Base-by-base conservation (phyloP, 495 filamentous ascomycete species). In the Aspergillus kassunensis region DNA sequence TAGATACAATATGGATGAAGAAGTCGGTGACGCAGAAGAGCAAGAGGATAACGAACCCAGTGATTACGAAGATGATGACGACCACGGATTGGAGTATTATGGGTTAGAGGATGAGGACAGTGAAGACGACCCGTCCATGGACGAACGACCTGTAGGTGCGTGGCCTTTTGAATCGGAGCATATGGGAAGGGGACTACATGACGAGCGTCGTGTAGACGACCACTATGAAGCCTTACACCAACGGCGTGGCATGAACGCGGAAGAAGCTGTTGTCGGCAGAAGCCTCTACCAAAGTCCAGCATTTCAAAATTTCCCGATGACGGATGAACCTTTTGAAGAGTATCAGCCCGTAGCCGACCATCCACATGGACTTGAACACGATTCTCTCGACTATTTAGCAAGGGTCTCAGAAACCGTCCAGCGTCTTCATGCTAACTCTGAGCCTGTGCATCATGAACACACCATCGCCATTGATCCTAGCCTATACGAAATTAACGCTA, bases 381-480 rank as follows among this genome's bases (percentile, higher is more conserved):
- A 57, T 29, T 25, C 10, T 20, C 27, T 57, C 13, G 42, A 55
- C 20, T 44, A 35, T 44, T 13, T 43, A 6, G 53, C 49, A 15
- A 12, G 12, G 23, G 25, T 19, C 19, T 44, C 31, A 6, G 43
- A 34, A 27, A 34, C 42, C 19, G 24, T 19, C 21, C 35, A 49
- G 11, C 36, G 40, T 10, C 2, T 50, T 3, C 23, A 51, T 31
- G 9, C 25, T 31, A 24, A 6, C n/a, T 34, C 24, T 21, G 49
- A 34, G 21, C 6, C 37, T 24, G 7, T 18, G 2, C 35, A 41
- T 11, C 44, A 47, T 19, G 3, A 3, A 2, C 13, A 49, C 21
- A 47, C 55, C 11, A 18, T 51, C 2, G 52, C 55, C 10, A 61
- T 61, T 16, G 59, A 61, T 30, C 59, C 59, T 18, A 54, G 41